Conservation (phyloP, 2,329 filamentous ascomycete genomes). For the Zymoseptoria crescenta region DNA sequence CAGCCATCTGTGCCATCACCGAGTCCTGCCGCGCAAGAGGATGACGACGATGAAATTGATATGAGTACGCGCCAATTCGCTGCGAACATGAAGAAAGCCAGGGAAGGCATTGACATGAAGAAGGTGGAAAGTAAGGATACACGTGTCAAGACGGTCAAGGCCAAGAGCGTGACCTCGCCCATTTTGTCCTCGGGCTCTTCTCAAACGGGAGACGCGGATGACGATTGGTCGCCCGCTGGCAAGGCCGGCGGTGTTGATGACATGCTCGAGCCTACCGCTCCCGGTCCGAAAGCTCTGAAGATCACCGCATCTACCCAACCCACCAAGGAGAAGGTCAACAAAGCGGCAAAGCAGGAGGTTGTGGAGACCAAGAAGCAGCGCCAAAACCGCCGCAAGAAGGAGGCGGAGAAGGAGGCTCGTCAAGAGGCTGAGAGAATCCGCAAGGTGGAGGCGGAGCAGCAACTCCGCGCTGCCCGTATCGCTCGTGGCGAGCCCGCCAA, state of each 20-base stretch:
- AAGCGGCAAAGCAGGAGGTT: constrained; percentile 46
- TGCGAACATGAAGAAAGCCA: constrained; percentile 60
- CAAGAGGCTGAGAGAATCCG: constrained; percentile 74
- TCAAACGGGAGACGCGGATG: constrained; percentile 67
- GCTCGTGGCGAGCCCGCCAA: constrained; percentile 75
- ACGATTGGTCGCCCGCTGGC: constrained; percentile 65
- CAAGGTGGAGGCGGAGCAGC: constrained; percentile 68
- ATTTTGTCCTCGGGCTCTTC: constrained; percentile 55
- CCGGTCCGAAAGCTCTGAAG: constrained; percentile 67
- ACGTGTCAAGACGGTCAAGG: constrained; percentile 43
- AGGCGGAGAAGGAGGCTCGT: constrained; percentile 65
- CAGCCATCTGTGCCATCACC: constrained; percentile 9
- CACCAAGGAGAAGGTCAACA: constrained; percentile 47
- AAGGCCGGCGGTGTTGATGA: constrained; percentile 67
- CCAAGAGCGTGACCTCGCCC: constrained; percentile 25
- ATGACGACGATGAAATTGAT: constrained; percentile 49
- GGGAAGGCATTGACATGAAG: constrained; percentile 56
- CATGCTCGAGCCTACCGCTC: constrained; percentile 71
- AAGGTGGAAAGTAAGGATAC: constrained; percentile 54
- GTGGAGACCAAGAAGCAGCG: constrained; percentile 90
- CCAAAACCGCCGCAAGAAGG: constrained; percentile 82
- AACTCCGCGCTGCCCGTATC: constrained; percentile 72
- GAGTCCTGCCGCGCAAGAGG: constrained; percentile 24
- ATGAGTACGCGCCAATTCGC: constrained; percentile 70
- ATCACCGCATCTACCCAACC: constrained; percentile 61